A percentile compares a stretch with the other conserved stretches of the same genome.
phyloP scores from a whole-genome alignment of 2,329 filamentous ascomycete genomes.

The Aspergillus sojae region DNA sequence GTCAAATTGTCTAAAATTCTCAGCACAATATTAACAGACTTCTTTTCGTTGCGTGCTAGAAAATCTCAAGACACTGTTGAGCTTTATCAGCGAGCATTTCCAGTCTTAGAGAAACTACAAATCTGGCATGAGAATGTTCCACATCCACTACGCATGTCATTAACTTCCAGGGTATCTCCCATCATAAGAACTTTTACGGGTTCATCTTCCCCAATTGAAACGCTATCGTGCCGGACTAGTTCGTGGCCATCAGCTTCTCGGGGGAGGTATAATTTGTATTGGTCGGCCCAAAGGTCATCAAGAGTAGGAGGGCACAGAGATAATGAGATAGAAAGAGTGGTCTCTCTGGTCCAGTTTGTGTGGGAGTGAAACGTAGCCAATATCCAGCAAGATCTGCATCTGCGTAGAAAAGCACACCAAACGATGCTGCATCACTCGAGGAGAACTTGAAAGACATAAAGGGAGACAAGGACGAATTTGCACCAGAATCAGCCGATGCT shows the following conservation, averaged over 20 bases:
- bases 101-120: too few species aligned
- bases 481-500: neutral
- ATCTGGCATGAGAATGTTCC: too few species aligned
- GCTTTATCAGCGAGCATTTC: too few species aligned
- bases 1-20: too few species aligned
- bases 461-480: neutral
- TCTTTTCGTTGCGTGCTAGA: too few species aligned
- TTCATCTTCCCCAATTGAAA: neutral
- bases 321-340: neutral
- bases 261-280: slow-evolving; percentile 5
- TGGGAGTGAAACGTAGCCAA: slow-evolving; percentile 1
- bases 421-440: neutral
- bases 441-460: slow-evolving; percentile 2
- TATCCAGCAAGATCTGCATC: neutral
- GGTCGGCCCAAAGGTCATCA: slow-evolving; percentile 1
- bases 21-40: too few species aligned
- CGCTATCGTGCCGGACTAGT: neutral
- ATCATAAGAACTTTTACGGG: neutral
- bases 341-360: neutral
- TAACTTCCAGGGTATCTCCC: neutral
- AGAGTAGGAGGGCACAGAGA: neutral
- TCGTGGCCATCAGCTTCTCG: neutral
- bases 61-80: too few species aligned
- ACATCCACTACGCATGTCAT: too few species aligned
- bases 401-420: neutral